Conservation (phyloP, 2,329 filamentous ascomycete species). For the Penicillium sp. region DNA sequence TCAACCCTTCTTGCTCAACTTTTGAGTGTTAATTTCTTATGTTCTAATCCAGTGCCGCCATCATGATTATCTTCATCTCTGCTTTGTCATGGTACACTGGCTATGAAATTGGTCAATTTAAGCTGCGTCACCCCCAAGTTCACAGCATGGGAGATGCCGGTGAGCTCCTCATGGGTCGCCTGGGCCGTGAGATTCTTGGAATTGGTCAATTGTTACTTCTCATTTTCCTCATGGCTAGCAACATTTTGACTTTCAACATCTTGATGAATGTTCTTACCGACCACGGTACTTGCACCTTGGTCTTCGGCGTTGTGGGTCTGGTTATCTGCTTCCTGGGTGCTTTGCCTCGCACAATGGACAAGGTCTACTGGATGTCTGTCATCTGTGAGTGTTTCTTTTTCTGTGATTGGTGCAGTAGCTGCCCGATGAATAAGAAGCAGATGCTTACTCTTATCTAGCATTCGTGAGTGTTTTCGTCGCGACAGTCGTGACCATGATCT, state of each 20-base stretch:
- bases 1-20: conserved; percentile 4
- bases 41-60: conserved; percentile 45
- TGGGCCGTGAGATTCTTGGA: conserved; percentile 66
- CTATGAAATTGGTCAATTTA: conserved; percentile 64
- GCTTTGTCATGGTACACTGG: conserved; percentile 63
- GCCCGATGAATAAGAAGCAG: neutral
- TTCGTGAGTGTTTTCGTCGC: conserved; percentile 67
- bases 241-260: conserved; percentile 70
- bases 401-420: neutral
- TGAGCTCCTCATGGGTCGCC: conserved; percentile 62
- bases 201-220: conserved; percentile 66
- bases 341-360: conserved; percentile 65
- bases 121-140: conserved; percentile 60
- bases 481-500: conserved; percentile 69
- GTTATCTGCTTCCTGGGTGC: conserved; percentile 63
- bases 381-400: conserved; percentile 47
- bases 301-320: conserved; percentile 64
- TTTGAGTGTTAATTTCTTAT: neutral
- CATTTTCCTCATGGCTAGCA: conserved; percentile 71
- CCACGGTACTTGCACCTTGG: conserved; percentile 65
- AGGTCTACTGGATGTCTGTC: conserved; percentile 64
- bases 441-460: conserved; percentile 39
- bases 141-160: conserved; percentile 72
- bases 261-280: conserved; percentile 67
- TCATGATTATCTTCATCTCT: conserved; percentile 59